Base-by-base conservation (phyloP, 495 filamentous ascomycete species). In the Aspergillus avenaceus region DNA sequence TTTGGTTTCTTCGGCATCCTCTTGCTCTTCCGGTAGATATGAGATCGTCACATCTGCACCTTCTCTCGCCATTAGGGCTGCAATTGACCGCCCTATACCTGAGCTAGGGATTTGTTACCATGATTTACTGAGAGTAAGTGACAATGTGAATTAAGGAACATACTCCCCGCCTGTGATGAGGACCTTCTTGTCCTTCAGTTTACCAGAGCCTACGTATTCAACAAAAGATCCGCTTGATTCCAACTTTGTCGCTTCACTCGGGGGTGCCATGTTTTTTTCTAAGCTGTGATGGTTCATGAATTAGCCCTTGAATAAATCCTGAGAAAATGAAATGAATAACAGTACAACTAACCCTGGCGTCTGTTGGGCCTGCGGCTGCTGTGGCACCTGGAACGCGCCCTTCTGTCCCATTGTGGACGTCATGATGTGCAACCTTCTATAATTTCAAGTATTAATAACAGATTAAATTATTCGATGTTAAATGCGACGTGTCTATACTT, bases 131-230 rank as follows among this genome's bases (percentile, higher is more conserved):
- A 32, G 19, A 32, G 14, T n/a, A n/a, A n/a, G n/a, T n/a, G n/a
- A n/a, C n/a, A n/a, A n/a, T n/a, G n/a, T n/a, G n/a, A n/a, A 19
- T 8, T 16, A 32, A 28, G 25, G 9, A 4, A 52, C 71, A 41
- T 60, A 78, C 67, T 82, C 81, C 41, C 80, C 78, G 21, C 76
- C 80, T 0, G 78, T 82, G 46, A 83, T 82, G 13, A 84, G 43
- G 1, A 69, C 77, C 38, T 73, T 77, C 54, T 71, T 73, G 14
- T 69, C 76, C 25, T 65, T 67, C 25, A 84, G 61, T 48, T 80
- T 81, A 1, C 70, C 72, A 9, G 68, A 64, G 2, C 73, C 72
- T 7, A 58, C 50, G 59, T 79, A 79, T 45, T 78, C 72, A 21
- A 64, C 45, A 46, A 74, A 67, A n/a, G 53, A 56, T 19, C 54